These are phyloP conservation scores for Epichloe coenophiala DNA, from an alignment of 2,329 filamentous ascomycete species.

Conservation along the genomic window DNA sequence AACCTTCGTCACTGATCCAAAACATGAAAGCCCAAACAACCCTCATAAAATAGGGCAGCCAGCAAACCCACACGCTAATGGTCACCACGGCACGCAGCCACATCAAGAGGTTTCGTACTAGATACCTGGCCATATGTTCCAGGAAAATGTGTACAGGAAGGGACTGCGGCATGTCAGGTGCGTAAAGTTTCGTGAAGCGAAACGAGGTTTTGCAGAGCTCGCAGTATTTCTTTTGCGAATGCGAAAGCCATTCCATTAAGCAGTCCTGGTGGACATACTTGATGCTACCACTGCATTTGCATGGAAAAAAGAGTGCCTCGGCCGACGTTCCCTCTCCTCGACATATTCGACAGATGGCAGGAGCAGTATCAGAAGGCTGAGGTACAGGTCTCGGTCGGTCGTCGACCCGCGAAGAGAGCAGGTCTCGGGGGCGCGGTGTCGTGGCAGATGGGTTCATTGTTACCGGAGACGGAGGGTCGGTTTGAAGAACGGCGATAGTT, in stretches of 20 bases:
- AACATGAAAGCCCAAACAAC: conserved; percentile 88
- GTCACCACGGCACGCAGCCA: conserved; percentile 73
- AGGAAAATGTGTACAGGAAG: conserved; percentile 73
- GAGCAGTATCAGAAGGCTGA: conserved; percentile 22
- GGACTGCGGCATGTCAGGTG: conserved; percentile 78
- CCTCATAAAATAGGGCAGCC: conserved; percentile 82
- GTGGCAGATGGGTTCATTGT: conserved; percentile 3
- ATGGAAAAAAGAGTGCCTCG: conserved; percentile 90
- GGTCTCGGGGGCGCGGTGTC: neutral
- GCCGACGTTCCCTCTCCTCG: conserved; percentile 69
- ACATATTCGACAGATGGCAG: conserved; percentile 93
- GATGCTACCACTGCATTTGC: conserved; percentile 98
- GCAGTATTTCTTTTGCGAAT: conserved; percentile 99
- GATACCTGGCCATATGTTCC: conserved; percentile 62
- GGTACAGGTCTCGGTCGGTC: conserved; percentile 6
- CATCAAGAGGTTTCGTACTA: conserved; percentile 55
- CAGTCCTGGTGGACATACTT: conserved; percentile 97
- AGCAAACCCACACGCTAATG: conserved; percentile 72
- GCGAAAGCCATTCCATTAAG: conserved; percentile 95
- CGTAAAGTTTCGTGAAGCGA: conserved; percentile 94
- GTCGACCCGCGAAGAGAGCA: conserved; percentile 12
- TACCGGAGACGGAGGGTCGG: neutral
- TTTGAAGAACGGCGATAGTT: conserved; percentile 6
- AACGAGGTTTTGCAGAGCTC: conserved; percentile 98
- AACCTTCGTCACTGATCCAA: conserved; percentile 76